These are phyloP conservation scores for Tetracladium maxilliforme DNA, from an alignment of 2,329 filamentous ascomycete species.

Conservation along the genomic window DNA sequence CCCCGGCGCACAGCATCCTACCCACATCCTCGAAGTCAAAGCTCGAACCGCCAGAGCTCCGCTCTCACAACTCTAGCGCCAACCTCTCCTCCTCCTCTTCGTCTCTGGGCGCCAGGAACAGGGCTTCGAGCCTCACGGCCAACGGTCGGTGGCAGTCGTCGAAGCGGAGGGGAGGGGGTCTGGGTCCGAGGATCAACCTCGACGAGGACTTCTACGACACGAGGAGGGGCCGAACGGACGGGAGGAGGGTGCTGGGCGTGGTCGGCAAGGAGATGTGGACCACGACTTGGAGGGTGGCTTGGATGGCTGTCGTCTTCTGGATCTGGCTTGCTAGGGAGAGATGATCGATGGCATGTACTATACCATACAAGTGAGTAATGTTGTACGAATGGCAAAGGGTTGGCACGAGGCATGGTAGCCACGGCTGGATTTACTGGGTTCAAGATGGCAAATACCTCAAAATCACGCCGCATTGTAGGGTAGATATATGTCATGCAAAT, in stretches of 20 bases:
- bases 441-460: too few species aligned
- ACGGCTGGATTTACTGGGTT: too few species aligned
- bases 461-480: too few species aligned
- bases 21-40: too few species aligned
- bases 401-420: too few species aligned
- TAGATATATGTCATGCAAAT: too few species aligned
- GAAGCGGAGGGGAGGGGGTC: slow-evolving; percentile 2
- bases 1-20: slow-evolving; percentile 1
- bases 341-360: slow-evolving; percentile 16
- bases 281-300: slow-evolving; percentile 45
- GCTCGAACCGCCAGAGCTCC: too few species aligned
- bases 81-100: slow-evolving; percentile 1
- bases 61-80: too few species aligned
- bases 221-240: slow-evolving; percentile 14
- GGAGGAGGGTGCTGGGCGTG: slow-evolving; percentile 22
- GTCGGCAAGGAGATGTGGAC: slow-evolving; percentile 45
- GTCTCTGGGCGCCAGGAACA: slow-evolving; percentile 1
- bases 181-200: slow-evolving; percentile 1
- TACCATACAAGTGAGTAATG: slow-evolving; percentile 1
- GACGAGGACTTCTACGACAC: slow-evolving; percentile 1
- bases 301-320: slow-evolving; percentile 51
- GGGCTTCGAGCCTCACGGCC: slow-evolving; percentile 9
- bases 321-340: slow-evolving; percentile 50
- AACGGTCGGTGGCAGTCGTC: slow-evolving; percentile 2
- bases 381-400: too few species aligned